Evolutionary conservation across 2,329 filamentous ascomycete species (phyloP).

Genomic region (Aspergillus eucalypticola): DNA sequence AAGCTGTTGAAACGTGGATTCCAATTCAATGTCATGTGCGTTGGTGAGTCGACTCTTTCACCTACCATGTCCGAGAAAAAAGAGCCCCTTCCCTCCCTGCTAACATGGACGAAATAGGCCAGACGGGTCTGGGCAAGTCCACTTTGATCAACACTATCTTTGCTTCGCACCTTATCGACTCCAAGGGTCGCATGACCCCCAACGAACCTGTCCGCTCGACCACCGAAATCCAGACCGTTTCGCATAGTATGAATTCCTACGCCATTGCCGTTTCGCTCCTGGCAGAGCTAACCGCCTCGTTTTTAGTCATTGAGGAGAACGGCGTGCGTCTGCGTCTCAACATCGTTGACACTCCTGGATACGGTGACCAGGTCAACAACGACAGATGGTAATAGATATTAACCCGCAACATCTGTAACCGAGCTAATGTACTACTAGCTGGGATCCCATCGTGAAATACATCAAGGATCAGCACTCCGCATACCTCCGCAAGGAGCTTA

Average conservation of each 20-base stretch:
- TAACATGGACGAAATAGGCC: slow-evolving; percentile 59
- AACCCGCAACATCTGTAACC: background rate
- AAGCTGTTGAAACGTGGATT: slow-evolving; percentile 99
- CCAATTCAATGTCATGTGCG: slow-evolving; percentile 99
- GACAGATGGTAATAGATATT: slow-evolving; percentile 71
- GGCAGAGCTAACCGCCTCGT: slow-evolving; percentile 21
- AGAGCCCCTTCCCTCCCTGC: too few relatives aligned
- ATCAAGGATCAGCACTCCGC: slow-evolving; percentile 99
- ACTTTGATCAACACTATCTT: slow-evolving; percentile 99
- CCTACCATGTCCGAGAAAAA: background rate
- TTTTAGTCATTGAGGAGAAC: slow-evolving; percentile 89
- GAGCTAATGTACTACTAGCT: slow-evolving; percentile 52
- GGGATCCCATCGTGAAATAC: slow-evolving; percentile 99
- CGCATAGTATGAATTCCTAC: slow-evolving; percentile 64
- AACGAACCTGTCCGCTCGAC: slow-evolving; percentile 93
- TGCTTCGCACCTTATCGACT: slow-evolving; percentile 98
- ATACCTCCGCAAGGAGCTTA: slow-evolving; percentile 98
- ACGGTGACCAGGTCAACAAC: slow-evolving; percentile 99
- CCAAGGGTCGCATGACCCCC: slow-evolving; percentile 89
- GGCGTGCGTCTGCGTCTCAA: slow-evolving; percentile 95
- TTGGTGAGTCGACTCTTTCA: slow-evolving; percentile 67
- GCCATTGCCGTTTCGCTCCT: background rate
- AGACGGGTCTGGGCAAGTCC: slow-evolving; percentile 98
- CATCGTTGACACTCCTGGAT: slow-evolving; percentile 98
- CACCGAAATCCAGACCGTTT: slow-evolving; percentile 96